These are phyloP conservation scores for Arthromyces matolae DNA, from an alignment of 768 basidiomycete genomes.

Conservation along the genomic window DNA sequence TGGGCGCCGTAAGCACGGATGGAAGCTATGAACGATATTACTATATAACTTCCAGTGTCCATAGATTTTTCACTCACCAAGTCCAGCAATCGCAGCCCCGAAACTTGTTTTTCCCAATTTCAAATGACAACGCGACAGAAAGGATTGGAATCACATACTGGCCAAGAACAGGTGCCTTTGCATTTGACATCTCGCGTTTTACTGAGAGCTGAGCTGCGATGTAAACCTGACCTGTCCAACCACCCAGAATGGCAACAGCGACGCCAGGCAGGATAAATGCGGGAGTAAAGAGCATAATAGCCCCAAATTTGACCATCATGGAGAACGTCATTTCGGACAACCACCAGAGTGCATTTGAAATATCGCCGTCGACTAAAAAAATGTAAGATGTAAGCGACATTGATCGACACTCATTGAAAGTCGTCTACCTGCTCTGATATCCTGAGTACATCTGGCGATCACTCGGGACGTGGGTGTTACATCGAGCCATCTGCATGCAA, in stretches of 20 bases:
- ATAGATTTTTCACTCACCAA: slow-evolving; percentile 30
- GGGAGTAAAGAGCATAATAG: slow-evolving; percentile 42
- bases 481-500: slow-evolving; percentile 41
- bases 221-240: slow-evolving; percentile 40
- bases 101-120: slow-evolving; percentile 26
- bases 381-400: too few relatives aligned
- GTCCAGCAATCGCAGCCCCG: slow-evolving; percentile 55
- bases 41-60: not conserved
- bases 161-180: slow-evolving; percentile 29
- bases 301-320: slow-evolving; percentile 41
- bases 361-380: slow-evolving; percentile 48
- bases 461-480: slow-evolving; percentile 49
- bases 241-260: slow-evolving; percentile 39
- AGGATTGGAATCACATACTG: slow-evolving; percentile 36
- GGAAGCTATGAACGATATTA: slow-evolving; percentile 31
- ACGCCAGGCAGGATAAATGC: slow-evolving; percentile 45
- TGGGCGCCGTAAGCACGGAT: slow-evolving; percentile 68
- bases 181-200: slow-evolving; percentile 46
- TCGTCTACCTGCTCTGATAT: slow-evolving; percentile 45
- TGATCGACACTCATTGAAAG: too few relatives aligned
- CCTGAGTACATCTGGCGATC: slow-evolving; percentile 63
- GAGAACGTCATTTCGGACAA: slow-evolving; percentile 27
- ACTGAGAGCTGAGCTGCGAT: slow-evolving; percentile 45
- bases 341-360: slow-evolving; percentile 26
- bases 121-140: slow-evolving; percentile 8